Conservation (phyloP, 2,329 filamentous ascomycete species). For the Alternaria panax region DNA sequence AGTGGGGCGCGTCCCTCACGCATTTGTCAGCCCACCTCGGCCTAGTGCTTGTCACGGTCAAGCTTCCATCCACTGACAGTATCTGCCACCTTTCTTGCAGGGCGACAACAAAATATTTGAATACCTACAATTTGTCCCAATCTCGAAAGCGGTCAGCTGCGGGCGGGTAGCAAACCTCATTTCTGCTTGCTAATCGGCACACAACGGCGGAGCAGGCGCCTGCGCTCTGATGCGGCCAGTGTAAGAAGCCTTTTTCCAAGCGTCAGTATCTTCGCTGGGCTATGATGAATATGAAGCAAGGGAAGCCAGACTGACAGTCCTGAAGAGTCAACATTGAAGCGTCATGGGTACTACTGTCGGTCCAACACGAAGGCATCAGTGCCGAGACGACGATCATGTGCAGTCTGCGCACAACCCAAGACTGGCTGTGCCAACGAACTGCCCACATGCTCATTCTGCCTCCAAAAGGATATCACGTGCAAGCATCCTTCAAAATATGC, state of each 20-base stretch:
- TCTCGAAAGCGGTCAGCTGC: background rate
- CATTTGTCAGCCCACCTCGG: background rate
- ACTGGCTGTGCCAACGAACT: constrained; percentile 4
- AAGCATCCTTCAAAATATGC: background rate
- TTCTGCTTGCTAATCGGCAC: background rate
- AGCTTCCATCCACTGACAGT: background rate
- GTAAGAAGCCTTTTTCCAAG: constrained; percentile 3
- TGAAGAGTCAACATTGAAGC: constrained; percentile 1
- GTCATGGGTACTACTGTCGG: constrained; percentile 7
- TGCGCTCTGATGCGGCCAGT: constrained; percentile 6
- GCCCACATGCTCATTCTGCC: constrained; percentile 6
- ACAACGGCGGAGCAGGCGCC: background rate
- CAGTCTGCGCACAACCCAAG: constrained; percentile 11
- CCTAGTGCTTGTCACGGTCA: background rate
- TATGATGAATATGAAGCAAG: background rate
- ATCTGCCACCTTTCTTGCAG: background rate
- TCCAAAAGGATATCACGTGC: background rate
- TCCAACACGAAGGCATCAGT: background rate
- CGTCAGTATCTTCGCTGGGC: background rate
- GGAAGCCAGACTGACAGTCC: background rate
- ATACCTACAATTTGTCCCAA: background rate
- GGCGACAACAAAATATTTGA: background rate
- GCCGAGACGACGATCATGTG: constrained; percentile 8
- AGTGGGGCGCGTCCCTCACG: background rate
- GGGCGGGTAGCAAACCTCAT: background rate